phyloP scores from a whole-genome alignment of 805 yeast species.

The Myxozyma nipponensis region DNA sequence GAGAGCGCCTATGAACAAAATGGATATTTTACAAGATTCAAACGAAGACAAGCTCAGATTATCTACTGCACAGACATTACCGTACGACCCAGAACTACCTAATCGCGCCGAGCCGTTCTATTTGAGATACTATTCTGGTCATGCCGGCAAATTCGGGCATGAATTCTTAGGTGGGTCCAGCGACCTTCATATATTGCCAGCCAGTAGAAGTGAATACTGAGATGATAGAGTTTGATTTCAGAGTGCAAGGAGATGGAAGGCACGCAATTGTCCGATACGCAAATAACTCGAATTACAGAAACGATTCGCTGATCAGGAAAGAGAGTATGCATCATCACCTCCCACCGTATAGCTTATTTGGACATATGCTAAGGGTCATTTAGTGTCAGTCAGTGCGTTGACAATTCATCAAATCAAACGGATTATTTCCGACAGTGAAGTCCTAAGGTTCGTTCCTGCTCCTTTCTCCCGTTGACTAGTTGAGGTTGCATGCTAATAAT shows the following conservation, averaged over 20 bases:
- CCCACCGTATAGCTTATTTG: neutral
- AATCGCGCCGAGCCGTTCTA: slow-evolving; percentile 37
- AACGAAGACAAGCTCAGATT: neutral
- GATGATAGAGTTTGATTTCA: slow-evolving; percentile 38
- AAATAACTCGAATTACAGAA: slow-evolving; percentile 47
- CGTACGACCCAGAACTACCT: slow-evolving; percentile 13
- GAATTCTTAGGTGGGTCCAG: slow-evolving; percentile 41
- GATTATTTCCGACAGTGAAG: slow-evolving; percentile 41
- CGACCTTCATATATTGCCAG: neutral
- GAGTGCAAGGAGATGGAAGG: slow-evolving; percentile 33
- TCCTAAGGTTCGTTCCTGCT: slow-evolving; percentile 33
- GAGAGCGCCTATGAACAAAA: too few relatives aligned
- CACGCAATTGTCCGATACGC: slow-evolving; percentile 41
- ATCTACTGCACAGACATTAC: neutral
- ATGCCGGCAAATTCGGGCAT: slow-evolving; percentile 45
- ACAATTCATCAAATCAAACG: slow-evolving; percentile 39
- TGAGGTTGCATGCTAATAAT: neutral
- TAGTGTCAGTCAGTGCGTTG: slow-evolving; percentile 37
- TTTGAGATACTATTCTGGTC: slow-evolving; percentile 45
- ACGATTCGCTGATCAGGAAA: slow-evolving; percentile 43
- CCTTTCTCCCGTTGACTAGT: neutral
- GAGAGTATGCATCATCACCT: slow-evolving; percentile 29
- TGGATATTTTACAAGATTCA: too few relatives aligned
- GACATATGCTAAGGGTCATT: neutral
- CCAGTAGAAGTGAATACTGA: neutral